Percentiles rank a stretch among this genome's conserved stretches.
Conservation (phyloP, 805 yeast species). For the Yarrowia divulgata region DNA sequence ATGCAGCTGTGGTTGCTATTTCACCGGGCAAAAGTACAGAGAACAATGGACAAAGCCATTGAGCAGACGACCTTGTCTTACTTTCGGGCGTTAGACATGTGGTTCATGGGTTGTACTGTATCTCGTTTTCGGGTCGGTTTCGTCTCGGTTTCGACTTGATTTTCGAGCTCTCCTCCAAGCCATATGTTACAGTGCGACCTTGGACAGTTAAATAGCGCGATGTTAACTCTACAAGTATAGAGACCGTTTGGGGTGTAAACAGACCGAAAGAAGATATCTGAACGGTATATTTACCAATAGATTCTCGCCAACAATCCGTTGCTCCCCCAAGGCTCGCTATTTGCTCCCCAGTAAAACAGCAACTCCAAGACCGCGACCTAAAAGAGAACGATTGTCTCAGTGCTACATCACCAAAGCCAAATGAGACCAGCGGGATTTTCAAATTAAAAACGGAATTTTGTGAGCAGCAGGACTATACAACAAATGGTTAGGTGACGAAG, state of each 20-base stretch:
- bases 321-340: not conserved
- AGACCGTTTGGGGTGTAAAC: constrained; percentile 1
- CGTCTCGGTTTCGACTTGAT: too few relatives aligned
- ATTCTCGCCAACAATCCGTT: too few relatives aligned
- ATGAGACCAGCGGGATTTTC: not conserved
- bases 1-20: not conserved
- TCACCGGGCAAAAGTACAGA: too few relatives aligned
- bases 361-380: not conserved
- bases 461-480: too few relatives aligned
- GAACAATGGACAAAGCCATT: not conserved
- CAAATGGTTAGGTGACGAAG: too few relatives aligned
- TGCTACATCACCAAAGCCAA: not conserved
- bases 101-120: too few relatives aligned
- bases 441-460: too few relatives aligned
- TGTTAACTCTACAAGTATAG: constrained; percentile 3
- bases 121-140: too few relatives aligned
- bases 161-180: not conserved
- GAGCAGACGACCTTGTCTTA: constrained; percentile 6
- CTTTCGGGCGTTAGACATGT: not conserved
- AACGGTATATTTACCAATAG: too few relatives aligned
- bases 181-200: not conserved
- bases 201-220: not conserved
- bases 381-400: not conserved
- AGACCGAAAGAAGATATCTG: not conserved
- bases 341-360: not conserved